These are phyloP conservation scores for Trametes pubescens DNA, from an alignment of 1,284 basidiomycete species.

Conservation along the genomic window DNA sequence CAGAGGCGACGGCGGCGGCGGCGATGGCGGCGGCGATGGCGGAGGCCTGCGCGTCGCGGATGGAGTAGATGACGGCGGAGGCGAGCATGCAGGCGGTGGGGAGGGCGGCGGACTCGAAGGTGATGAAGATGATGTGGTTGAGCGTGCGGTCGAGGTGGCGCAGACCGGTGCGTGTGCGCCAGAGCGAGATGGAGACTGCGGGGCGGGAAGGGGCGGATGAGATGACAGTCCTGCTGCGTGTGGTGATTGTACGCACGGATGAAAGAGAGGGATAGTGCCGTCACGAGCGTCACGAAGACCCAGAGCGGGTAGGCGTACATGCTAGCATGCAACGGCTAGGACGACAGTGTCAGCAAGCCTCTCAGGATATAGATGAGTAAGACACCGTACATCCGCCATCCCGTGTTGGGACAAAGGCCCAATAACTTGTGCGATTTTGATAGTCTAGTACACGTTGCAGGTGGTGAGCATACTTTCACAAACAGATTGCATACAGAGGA, in stretches of 20 bases:
- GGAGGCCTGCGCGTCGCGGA: conserved; percentile 41
- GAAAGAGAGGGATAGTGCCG: conserved; percentile 51
- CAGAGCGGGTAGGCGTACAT: conserved; percentile 37
- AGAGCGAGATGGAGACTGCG: conserved; percentile 53
- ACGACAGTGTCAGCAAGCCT: background rate
- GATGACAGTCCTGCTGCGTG: too few species aligned
- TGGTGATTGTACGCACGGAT: conserved; percentile 46
- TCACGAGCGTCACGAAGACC: conserved; percentile 42
- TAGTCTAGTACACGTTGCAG: conserved; percentile 28
- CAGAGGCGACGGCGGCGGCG: too few species aligned
- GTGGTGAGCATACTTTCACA: background rate
- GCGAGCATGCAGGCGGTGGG: conserved; percentile 54
- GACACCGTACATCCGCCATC: conserved; percentile 37
- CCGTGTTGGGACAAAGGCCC: conserved; percentile 17
- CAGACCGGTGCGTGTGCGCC: conserved; percentile 54
- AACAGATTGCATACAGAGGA: background rate
- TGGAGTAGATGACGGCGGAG: conserved; percentile 51
- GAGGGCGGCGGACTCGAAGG: conserved; percentile 57
- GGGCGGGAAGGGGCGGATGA: conserved; percentile 4
- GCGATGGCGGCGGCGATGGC: background rate
- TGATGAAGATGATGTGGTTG: conserved; percentile 51
- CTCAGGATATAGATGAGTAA: background rate
- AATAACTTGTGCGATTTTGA: conserved; percentile 33
- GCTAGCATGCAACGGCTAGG: conserved; percentile 47
- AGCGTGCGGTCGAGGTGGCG: conserved; percentile 52